Conservation (phyloP, 495 filamentous ascomycete species). For the Penicillium paxilli region DNA sequence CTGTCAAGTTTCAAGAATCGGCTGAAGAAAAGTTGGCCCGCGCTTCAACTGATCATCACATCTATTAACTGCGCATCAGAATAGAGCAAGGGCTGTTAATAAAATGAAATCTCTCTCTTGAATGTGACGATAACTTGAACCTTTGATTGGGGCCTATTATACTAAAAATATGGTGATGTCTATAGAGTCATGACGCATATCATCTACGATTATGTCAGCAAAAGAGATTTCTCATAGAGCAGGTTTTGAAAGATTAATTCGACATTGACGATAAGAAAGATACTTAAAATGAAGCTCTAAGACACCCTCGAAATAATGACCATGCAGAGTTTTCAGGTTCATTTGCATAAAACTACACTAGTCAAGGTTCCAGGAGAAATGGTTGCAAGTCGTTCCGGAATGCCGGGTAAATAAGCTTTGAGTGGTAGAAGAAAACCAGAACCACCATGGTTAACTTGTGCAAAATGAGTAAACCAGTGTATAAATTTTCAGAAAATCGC, state of each 20-base stretch:
- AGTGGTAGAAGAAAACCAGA: not conserved
- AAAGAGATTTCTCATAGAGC: no score
- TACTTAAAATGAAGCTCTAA: no score
- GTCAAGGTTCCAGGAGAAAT: no score
- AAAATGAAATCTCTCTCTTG: not conserved
- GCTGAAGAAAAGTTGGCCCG: no score
- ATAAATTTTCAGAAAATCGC: not conserved
- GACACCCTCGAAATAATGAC: no score
- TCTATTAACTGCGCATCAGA: no score
- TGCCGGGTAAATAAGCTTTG: not conserved
- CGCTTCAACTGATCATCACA: no score
- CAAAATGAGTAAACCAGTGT: not conserved
- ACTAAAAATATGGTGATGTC: not conserved
- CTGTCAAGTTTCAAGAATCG: no score
- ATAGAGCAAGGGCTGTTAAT: no score
- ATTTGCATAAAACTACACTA: no score
- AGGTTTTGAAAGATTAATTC: no score
- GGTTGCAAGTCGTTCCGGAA: not conserved
- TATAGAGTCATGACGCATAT: not conserved
- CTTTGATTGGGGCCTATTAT: not conserved
- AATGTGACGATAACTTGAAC: not conserved
- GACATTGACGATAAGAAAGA: no score
- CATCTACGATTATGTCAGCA: not conserved
- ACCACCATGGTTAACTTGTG: not conserved
- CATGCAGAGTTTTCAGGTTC: not conserved